Evolutionary conservation across 768 basidiomycete genomes (phyloP).

Genomic region (Amanita inopinata): DNA sequence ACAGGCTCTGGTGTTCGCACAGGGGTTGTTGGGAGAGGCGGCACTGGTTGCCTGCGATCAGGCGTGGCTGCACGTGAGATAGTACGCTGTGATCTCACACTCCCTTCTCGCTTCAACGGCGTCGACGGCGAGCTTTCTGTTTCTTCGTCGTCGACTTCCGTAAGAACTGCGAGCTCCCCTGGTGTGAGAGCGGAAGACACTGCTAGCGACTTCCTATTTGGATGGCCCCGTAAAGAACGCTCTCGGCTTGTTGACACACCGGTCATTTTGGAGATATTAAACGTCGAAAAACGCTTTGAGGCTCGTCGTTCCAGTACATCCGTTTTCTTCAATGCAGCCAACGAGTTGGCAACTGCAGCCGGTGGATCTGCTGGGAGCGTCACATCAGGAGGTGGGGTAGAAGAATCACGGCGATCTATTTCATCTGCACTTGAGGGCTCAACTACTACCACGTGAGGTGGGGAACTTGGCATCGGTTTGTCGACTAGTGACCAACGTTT

Average conservation of each 20-base stretch:
- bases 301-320: conserved; percentile 86
- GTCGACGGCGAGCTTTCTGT: conserved; percentile 4
- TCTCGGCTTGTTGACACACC: conserved; percentile 42
- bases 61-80: conserved; percentile 29
- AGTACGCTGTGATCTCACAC: conserved; percentile 18
- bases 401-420: conserved; percentile 22
- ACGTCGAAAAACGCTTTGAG: conserved; percentile 91
- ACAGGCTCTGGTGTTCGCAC: conserved; percentile 30
- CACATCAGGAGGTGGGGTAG: conserved; percentile 25
- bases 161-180: conserved; percentile 63
- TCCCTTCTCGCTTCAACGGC: conserved; percentile 18
- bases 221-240: conserved; percentile 36
- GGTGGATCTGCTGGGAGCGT: conserved; percentile 28
- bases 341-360: conserved; percentile 66
- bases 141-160: conserved; percentile 65
- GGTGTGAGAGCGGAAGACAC: conserved; percentile 54
- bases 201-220: conserved; percentile 62
- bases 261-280: conserved; percentile 92
- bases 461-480: conserved; percentile 39
- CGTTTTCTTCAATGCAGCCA: conserved; percentile 81
- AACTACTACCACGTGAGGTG: conserved; percentile 45
- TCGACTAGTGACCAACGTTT: conserved; percentile 78
- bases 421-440: conserved; percentile 39
- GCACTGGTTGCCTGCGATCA: conserved; percentile 33
- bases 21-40: conserved; percentile 38